These are phyloP conservation scores for Biscogniauxia marginata DNA, from an alignment of 2,329 filamentous ascomycete genomes.

Conservation along the genomic window DNA sequence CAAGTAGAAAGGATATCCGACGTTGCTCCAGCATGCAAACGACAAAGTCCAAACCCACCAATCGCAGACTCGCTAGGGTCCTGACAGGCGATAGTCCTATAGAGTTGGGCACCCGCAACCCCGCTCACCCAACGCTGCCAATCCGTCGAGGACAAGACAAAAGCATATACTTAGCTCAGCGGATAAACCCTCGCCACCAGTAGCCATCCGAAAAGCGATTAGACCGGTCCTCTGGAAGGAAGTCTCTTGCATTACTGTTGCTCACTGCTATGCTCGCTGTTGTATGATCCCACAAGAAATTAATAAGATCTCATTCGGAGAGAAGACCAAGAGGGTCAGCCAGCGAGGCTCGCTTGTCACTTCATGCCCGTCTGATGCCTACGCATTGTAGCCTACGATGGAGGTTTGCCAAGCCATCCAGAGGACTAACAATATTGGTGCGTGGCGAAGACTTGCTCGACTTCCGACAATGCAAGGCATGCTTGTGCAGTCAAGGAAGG, in stretches of 20 bases:
- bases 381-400: slow-evolving; percentile 25
- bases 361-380: slow-evolving; percentile 27
- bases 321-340: slow-evolving; percentile 18
- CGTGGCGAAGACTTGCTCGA: slow-evolving; percentile 59
- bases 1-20: not conserved
- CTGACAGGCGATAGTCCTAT: not conserved
- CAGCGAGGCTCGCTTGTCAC: slow-evolving; percentile 18
- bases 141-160: not conserved
- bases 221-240: not conserved
- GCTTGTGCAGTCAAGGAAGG: slow-evolving; percentile 37
- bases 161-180: not conserved
- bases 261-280: slow-evolving; percentile 55
- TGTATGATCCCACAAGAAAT: slow-evolving; percentile 27
- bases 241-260: slow-evolving; percentile 32
- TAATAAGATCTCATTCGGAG: slow-evolving; percentile 13
- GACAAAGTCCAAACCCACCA: not conserved
- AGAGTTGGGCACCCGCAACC: not conserved
- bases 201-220: not conserved
- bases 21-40: not conserved
- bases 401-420: slow-evolving; percentile 54
- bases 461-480: slow-evolving; percentile 41
- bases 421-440: slow-evolving; percentile 40
- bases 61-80: not conserved
- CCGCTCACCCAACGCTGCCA: not conserved
- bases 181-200: slow-evolving; percentile 4